Evolutionary conservation across 2,329 filamentous ascomycete genomes (phyloP), one percentile per base, ranked within the genome.

Genomic region (Exophiala oligosperma): DNA sequence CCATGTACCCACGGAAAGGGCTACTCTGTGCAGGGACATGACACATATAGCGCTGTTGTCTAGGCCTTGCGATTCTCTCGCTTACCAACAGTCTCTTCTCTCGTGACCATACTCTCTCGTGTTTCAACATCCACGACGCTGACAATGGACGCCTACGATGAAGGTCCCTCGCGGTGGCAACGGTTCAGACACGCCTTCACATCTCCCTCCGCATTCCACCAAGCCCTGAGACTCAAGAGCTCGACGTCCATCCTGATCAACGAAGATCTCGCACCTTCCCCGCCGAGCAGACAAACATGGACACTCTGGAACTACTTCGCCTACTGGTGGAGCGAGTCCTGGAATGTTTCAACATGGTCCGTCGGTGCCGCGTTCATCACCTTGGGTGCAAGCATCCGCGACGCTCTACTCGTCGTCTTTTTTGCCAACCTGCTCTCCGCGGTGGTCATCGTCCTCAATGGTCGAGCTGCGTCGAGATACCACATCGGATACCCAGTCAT

Each of bases 401-500:
- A 67, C 58, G 63, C 65, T 1, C 23, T 67, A 8, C 54, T 66
- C 5, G 61, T 67, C 4, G 62, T 66, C 11, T 53, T 66, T 21
- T 66, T 67, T 40, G 65, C 63, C 7, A 66, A 67, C 28, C 12
- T 67, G 3, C 41, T 66, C 8, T 66, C 64, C 1, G 61, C 65
- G 1, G 55, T 63, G 1, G 63, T 66, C 9, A 67, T 67, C 52
- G 63, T 66, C 7, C 53, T 63, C 11, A 70, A 70, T 24, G 64
- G 69, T 3, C 54, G 61, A 17, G 61, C 63, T 28, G 70, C 52
- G 9, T 68, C 69, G 17, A 62, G 64, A 29, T 59, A 69, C 2
- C 68, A 67, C 2, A 61, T 71, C 51, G 68, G 68, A 38, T 72
- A 67, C 28, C 67, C 70, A 0, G 68, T 72, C 32, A 61, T 65